Conservation (phyloP, 306 rosid genomes). For the Cucurbita maxima region DNA sequence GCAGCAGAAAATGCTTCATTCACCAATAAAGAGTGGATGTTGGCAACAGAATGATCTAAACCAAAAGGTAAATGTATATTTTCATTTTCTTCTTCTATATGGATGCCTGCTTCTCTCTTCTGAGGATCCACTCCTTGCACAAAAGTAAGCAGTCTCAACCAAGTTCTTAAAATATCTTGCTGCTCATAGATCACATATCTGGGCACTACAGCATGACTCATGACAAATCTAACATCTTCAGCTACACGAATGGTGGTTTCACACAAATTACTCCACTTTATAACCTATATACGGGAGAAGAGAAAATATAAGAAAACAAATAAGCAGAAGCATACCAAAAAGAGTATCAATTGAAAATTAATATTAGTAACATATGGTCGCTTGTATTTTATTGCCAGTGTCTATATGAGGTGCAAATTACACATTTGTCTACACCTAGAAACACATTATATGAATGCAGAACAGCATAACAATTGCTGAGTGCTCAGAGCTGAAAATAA, state of each 20-base stretch:
- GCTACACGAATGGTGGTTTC: slow-evolving; percentile 66
- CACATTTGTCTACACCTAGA: background rate
- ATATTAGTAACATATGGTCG: background rate
- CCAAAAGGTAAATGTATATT: slow-evolving; percentile 47
- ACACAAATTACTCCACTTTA: slow-evolving; percentile 44
- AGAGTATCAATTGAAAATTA: background rate
- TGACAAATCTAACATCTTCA: slow-evolving; percentile 90
- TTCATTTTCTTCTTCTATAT: slow-evolving; percentile 81
- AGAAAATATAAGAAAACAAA: background rate
- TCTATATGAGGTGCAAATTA: too few relatives aligned
- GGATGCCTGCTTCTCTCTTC: slow-evolving; percentile 77
- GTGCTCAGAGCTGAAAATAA: background rate
- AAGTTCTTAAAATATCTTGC: slow-evolving; percentile 63
- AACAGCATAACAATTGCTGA: background rate
- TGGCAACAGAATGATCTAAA: slow-evolving; percentile 60
- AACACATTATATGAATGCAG: background rate
- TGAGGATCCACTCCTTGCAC: slow-evolving; percentile 94
- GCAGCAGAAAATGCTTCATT: slow-evolving; percentile 71
- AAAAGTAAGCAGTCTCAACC: slow-evolving; percentile 70
- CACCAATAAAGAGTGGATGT: slow-evolving; percentile 66
- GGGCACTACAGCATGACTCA: slow-evolving; percentile 74
- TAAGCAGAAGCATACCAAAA: background rate
- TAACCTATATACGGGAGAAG: slow-evolving; percentile 32
- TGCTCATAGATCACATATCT: slow-evolving; percentile 58
- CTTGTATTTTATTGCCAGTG: background rate